Percentiles rank a stretch among this genome's conserved stretches.
Evolutionary conservation across 108 stramenopile species (phyloP).

Genomic region (Nitzschia sp.): DNA sequence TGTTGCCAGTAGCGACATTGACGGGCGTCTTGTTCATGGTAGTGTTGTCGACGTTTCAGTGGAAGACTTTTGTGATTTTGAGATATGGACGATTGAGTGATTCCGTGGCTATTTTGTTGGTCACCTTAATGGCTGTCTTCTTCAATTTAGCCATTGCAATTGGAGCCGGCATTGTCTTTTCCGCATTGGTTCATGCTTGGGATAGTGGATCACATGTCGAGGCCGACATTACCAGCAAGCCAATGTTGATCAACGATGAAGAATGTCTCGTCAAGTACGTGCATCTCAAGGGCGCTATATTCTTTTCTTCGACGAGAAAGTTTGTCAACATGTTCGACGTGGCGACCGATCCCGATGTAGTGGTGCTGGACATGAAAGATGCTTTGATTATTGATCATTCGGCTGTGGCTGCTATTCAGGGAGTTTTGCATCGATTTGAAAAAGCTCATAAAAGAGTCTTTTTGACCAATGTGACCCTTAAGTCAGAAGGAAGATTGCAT

Average conservation of each 20-base stretch:
- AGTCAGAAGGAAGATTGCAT: constrained; percentile 42
- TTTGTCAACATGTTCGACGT: constrained; percentile 60
- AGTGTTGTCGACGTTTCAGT: constrained; percentile 78
- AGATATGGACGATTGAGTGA: constrained; percentile 64
- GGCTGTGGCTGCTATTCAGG: constrained; percentile 71
- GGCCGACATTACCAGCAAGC: constrained; percentile 38
- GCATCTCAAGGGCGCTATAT: constrained; percentile 77
- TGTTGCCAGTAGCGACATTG: constrained; percentile 52
- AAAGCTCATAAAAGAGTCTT: constrained; percentile 42
- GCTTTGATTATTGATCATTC: constrained; percentile 74
- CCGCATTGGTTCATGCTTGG: constrained; percentile 35
- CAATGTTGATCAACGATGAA: constrained; percentile 40
- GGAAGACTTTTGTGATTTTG: constrained; percentile 74
- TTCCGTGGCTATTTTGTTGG: constrained; percentile 74
- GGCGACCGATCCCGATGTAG: constrained; percentile 60
- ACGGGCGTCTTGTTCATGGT: constrained; percentile 67
- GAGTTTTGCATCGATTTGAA: constrained; percentile 42
- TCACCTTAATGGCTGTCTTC: constrained; percentile 67
- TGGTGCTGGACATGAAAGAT: constrained; percentile 74
- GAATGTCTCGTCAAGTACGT: constrained; percentile 43
- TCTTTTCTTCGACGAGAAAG: constrained; percentile 71
- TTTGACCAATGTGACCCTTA: constrained; percentile 30
- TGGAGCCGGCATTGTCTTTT: constrained; percentile 47
- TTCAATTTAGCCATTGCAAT: constrained; percentile 77
- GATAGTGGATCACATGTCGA: constrained; percentile 60